Percentiles rank a stretch among this genome's conserved stretches.
Conservation (phyloP, 805 yeast species). For the Starmerella vaccinii region DNA sequence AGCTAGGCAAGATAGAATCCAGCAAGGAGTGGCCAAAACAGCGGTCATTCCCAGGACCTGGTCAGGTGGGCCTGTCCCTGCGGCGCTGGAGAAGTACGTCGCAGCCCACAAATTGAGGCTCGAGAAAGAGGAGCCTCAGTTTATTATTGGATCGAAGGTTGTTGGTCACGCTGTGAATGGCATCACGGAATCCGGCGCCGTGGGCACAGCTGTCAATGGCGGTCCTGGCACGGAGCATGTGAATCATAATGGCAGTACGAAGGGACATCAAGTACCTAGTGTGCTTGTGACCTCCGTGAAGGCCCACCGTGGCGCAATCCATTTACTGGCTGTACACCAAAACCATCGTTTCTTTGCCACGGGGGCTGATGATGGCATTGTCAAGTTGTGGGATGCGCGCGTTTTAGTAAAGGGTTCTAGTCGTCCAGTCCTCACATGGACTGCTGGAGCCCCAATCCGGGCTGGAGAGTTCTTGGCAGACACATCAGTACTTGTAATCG, state of each 20-base stretch:
- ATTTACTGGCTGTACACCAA: slow-evolving; percentile 47
- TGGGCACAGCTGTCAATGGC: slow-evolving; percentile 5
- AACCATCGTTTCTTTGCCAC: slow-evolving; percentile 59
- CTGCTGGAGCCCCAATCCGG: slow-evolving; percentile 40
- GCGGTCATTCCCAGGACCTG: slow-evolving; percentile 10
- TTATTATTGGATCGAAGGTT: neutral
- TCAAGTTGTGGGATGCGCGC: slow-evolving; percentile 69
- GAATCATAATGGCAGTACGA: neutral
- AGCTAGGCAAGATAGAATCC: neutral
- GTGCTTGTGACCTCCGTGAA: slow-evolving; percentile 49
- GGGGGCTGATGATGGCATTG: slow-evolving; percentile 62
- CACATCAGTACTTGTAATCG: slow-evolving; percentile 49
- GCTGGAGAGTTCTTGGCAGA: slow-evolving; percentile 43
- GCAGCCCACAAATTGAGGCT: slow-evolving; percentile 27
- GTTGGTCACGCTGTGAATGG: neutral
- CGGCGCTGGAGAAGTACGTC: slow-evolving; percentile 14
- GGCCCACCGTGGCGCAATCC: slow-evolving; percentile 54
- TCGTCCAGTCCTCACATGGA: slow-evolving; percentile 16
- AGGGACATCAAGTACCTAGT: slow-evolving; percentile 4
- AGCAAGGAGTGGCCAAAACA: slow-evolving; percentile 1
- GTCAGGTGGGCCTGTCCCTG: slow-evolving; percentile 16
- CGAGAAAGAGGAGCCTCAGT: neutral
- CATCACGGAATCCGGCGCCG: neutral
- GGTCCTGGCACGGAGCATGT: neutral
- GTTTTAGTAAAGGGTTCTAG: slow-evolving; percentile 52